Evolutionary conservation across 345 rosid species (phyloP), one percentile per base, ranked within the genome.

Genomic region (Hibiscus mutabilis): DNA sequence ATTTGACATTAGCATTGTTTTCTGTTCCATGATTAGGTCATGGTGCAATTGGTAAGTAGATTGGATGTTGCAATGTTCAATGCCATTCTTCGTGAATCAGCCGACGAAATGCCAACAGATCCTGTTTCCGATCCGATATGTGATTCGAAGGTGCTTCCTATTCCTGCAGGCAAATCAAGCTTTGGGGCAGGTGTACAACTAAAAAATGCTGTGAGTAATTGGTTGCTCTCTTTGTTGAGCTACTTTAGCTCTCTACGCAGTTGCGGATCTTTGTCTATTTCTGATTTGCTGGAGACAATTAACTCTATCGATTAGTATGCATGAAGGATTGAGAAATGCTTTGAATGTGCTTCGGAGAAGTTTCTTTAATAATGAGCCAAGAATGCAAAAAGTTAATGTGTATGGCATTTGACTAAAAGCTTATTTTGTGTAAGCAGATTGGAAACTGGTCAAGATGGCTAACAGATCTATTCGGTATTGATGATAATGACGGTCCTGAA

Each of bases 381-480:
- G 19, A 2, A 42, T 0, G 19, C 19, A 25, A 40, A 3, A 61
- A 2, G 16, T 56, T 63, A 68, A 73, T 49, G 16, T 75, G 19
- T 35, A 1, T 75, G 21, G 58, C 29, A 53, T n/a, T 33, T 14
- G 10, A 58, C 49, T 57, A 19, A 33, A 60, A 60, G 66, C 44
- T 37, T 37, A 37, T 37, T 37, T 2, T 25, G 3, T 60, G 27
- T 71, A 74, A 60, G 77, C 70, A 94, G 98, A 85, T 91, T 66
- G 97, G 98, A 66, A 87, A 82, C 76, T 94, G 98, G 98, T 87
- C 98, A 40, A 85, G 88, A 82, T 94, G 98, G 98, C 95, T 94
- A 70, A 83, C 88, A 21, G 97, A 86, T 85, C 79, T 91, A 52
- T 94, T 91, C 66, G 93, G 86, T 49, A 82, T 80, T 62, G 93